These are phyloP conservation scores for Monosporascus sp. DNA, from an alignment of 2,329 filamentous ascomycete genomes.

Conservation along the genomic window DNA sequence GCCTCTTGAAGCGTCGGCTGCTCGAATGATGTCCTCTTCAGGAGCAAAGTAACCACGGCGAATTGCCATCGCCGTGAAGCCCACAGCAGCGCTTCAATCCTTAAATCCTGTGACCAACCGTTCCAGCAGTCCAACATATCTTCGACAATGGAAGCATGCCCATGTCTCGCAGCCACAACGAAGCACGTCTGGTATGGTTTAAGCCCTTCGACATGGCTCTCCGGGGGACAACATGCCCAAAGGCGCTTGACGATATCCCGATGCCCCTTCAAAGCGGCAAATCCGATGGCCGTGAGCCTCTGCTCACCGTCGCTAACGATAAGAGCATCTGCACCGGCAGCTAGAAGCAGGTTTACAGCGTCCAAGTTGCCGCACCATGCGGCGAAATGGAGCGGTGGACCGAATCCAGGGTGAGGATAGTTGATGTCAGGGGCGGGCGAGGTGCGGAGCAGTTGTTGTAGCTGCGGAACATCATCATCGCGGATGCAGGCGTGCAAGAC, in stretches of 20 bases:
- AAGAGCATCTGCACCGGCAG: background rate
- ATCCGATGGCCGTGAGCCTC: background rate
- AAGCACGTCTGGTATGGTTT: too few relatives aligned
- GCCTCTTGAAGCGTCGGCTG: constrained; percentile 3
- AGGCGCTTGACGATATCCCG: background rate
- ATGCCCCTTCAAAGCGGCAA: background rate
- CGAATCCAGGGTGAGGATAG: too few relatives aligned
- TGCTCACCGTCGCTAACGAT: background rate
- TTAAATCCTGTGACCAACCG: constrained; percentile 9
- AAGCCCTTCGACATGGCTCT: too few relatives aligned
- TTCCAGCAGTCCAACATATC: constrained; percentile 11
- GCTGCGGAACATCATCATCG: too few relatives aligned
- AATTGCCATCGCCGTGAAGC: constrained; percentile 11
- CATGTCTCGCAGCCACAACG: constrained; percentile 4
- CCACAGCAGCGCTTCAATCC: constrained; percentile 4
- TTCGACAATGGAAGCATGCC: constrained; percentile 10
- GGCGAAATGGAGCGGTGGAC: too few relatives aligned
- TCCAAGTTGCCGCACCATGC: background rate
- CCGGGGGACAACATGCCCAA: constrained; percentile 2
- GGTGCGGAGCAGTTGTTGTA: too few relatives aligned
- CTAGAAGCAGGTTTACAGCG: background rate
- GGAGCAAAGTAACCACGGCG: constrained; percentile 4
- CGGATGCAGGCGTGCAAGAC: too few relatives aligned
- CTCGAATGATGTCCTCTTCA: constrained; percentile 3
- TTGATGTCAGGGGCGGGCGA: too few relatives aligned